A percentile compares a stretch with the other conserved stretches of the same genome.
Evolutionary conservation across 176 grass and related monocot genomes (phyloP).

Genomic region (Leersia perrieri): DNA sequence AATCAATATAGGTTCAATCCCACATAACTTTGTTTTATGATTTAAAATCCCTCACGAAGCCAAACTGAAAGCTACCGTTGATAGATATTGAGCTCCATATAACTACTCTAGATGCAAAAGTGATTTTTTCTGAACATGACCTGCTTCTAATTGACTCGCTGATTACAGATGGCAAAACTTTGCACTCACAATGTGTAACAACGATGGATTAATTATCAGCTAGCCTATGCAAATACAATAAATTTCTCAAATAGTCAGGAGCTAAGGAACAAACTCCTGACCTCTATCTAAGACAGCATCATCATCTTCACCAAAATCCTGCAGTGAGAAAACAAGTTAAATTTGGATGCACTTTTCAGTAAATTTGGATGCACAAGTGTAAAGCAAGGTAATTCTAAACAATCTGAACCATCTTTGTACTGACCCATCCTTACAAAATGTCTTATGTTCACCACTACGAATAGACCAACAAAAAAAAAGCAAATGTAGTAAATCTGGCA

Average conservation of each 20-base stretch:
- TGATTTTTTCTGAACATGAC: neutral
- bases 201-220: neutral
- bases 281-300: neutral
- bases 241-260: neutral
- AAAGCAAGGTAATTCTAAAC: too few relatives aligned
- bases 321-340: neutral
- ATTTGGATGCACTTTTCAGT: neutral
- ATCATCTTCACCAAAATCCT: neutral
- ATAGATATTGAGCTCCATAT: slow-evolving; percentile 12
- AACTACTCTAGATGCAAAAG: neutral
- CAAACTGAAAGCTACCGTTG: neutral
- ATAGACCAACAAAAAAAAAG: neutral
- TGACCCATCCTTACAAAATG: too few relatives aligned
- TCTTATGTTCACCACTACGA: neutral
- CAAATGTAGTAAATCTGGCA: neutral
- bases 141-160: slow-evolving; percentile 26
- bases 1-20: neutral
- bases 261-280: neutral
- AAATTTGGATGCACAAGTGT: neutral
- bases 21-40: neutral
- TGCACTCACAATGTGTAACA: slow-evolving; percentile 3
- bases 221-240: neutral
- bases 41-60: neutral
- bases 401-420: too few relatives aligned
- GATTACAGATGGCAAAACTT: too few relatives aligned